Conservation (phyloP, 768 basidiomycete species). For the Paxillus involutus region DNA sequence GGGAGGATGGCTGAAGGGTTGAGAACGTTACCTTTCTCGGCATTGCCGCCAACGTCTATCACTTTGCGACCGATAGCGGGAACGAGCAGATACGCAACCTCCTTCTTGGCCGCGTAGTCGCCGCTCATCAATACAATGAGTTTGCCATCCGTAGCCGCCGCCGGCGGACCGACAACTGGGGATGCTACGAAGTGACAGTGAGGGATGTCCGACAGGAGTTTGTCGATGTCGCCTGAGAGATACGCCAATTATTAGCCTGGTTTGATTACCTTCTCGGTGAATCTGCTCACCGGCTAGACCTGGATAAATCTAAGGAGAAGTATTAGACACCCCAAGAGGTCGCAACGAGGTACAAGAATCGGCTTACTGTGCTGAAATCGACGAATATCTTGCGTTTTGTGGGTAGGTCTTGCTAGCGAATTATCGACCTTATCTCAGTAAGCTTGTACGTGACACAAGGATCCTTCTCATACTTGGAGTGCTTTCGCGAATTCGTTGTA, state of each 20-base stretch:
- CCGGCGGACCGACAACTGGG: slow-evolving; percentile 71
- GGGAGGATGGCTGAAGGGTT: background rate
- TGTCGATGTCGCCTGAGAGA: slow-evolving; percentile 58
- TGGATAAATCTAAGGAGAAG: slow-evolving; percentile 43
- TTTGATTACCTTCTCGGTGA: background rate
- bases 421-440: background rate
- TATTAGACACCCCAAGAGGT: background rate
- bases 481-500: slow-evolving; percentile 55
- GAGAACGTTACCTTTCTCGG: slow-evolving; percentile 60
- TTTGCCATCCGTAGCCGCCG: slow-evolving; percentile 56
- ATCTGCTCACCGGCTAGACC: slow-evolving; percentile 38
- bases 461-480: slow-evolving; percentile 42
- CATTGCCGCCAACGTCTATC: slow-evolving; percentile 71
- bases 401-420: slow-evolving; percentile 34
- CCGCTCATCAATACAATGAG: slow-evolving; percentile 73
- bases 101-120: slow-evolving; percentile 74
- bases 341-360: background rate
- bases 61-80: slow-evolving; percentile 73
- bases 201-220: slow-evolving; percentile 51
- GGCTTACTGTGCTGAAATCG: slow-evolving; percentile 71
- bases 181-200: slow-evolving; percentile 61
- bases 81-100: slow-evolving; percentile 68
- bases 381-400: slow-evolving; percentile 65
- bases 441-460: background rate
- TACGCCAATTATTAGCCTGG: background rate